Conservation (phyloP, 75 land plant genomes). For the Pinus tabuliformis region DNA sequence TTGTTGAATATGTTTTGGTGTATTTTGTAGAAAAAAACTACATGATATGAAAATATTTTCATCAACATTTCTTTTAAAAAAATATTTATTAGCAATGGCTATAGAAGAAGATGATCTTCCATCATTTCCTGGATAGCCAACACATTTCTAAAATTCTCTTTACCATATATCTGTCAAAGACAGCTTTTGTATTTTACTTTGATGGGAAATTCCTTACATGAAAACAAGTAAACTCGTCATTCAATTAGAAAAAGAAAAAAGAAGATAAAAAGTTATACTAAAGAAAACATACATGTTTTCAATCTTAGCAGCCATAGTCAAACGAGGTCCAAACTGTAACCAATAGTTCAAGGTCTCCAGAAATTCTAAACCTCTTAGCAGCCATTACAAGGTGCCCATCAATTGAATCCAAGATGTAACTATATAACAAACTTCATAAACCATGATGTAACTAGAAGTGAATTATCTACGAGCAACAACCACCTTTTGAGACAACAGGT, state of each 20-base stretch:
- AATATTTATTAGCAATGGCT: no score
- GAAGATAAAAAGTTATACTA: background rate
- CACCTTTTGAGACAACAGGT: conserved; percentile 57
- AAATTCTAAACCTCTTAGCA: background rate
- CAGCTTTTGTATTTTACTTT: background rate
- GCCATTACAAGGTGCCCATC: background rate
- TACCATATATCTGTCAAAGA: no score
- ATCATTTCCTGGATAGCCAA: no score
- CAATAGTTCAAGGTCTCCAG: background rate
- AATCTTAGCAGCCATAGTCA: no score
- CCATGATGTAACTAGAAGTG: conserved; percentile 7
- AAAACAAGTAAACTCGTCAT: background rate
- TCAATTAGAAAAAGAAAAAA: conserved; percentile 3
- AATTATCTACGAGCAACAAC: conserved; percentile 58
- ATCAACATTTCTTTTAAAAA: no score
- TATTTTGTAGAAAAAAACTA: no score
- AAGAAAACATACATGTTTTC: no score
- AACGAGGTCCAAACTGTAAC: background rate
- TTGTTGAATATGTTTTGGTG: no score
- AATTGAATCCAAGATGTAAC: background rate
- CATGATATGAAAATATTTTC: no score
- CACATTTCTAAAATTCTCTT: no score
- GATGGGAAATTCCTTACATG: background rate
- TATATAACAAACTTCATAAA: background rate
- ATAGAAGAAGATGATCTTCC: no score